phyloP scores from a whole-genome alignment of 768 basidiomycete genomes.

The Pisolithus microcarpus region DNA sequence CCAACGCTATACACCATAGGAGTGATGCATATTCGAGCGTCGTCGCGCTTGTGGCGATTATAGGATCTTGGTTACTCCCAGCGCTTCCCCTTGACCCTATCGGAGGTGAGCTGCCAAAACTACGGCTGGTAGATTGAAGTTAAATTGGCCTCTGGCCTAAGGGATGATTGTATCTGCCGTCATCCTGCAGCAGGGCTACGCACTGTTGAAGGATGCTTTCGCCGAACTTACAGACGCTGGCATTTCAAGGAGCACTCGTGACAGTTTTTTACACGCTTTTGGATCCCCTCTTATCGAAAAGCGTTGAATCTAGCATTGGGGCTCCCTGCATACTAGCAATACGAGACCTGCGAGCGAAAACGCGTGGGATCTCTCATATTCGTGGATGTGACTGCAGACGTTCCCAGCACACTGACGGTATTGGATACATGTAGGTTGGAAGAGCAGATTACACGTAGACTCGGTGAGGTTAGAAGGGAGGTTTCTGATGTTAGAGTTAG shows the following conservation, averaged over 20 bases:
- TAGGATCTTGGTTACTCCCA: conserved; percentile 84
- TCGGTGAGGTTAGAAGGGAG: conserved; percentile 55
- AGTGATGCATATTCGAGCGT: conserved; percentile 92
- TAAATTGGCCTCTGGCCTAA: conserved; percentile 20
- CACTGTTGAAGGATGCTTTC: conserved; percentile 61
- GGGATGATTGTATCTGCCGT: conserved; percentile 83
- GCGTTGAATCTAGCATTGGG: conserved; percentile 11
- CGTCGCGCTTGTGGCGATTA: conserved; percentile 87
- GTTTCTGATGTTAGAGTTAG: conserved; percentile 65
- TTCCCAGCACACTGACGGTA: conserved; percentile 54
- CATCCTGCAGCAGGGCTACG: conserved; percentile 73
- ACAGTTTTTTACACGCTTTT: conserved; percentile 50
- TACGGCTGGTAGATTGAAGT: background rate
- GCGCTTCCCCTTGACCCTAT: conserved; percentile 87
- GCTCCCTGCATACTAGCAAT: conserved; percentile 36
- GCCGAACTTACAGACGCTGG: conserved; percentile 82
- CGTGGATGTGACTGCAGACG: conserved; percentile 74
- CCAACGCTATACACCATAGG: conserved; percentile 98
- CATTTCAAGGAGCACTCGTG: conserved; percentile 49
- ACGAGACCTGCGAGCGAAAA: conserved; percentile 58
- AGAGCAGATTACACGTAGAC: conserved; percentile 44
- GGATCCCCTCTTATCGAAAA: conserved; percentile 42
- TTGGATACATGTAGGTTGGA: conserved; percentile 55
- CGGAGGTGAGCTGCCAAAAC: conserved; percentile 54
- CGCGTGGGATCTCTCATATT: conserved; percentile 75